Percentiles rank a stretch among this genome's conserved stretches.
Evolutionary conservation across 495 filamentous ascomycete genomes (phyloP).

Genomic region (Lasiosphaeriaceae sp.): DNA sequence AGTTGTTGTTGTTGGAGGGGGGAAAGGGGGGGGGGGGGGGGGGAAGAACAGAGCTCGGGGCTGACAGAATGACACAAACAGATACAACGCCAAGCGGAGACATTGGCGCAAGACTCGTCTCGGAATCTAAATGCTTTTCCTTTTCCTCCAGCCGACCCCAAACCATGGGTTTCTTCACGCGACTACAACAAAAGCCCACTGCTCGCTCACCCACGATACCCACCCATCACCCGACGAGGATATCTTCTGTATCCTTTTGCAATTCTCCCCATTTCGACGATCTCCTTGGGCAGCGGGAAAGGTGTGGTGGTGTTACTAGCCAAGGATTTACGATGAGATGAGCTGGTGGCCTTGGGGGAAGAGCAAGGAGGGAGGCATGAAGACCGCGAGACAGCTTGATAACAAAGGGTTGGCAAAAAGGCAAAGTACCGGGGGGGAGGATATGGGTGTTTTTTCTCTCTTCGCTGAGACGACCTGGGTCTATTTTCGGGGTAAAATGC

Average conservation of each 20-base stretch:
- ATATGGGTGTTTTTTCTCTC: slow-evolving; percentile 11
- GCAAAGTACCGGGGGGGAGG: neutral
- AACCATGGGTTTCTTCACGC: slow-evolving; percentile 13
- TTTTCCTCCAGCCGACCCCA: slow-evolving; percentile 28
- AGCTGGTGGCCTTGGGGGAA: neutral
- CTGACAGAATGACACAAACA: slow-evolving; percentile 34
- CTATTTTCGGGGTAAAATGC: slow-evolving; percentile 11
- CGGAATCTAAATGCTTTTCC: slow-evolving; percentile 70
- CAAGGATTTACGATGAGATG: too few species aligned
- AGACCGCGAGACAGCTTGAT: neutral
- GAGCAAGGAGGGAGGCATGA: neutral
- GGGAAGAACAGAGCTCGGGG: neutral
- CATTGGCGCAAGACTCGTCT: slow-evolving; percentile 99
- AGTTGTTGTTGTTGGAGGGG: too few species aligned
- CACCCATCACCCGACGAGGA: neutral
- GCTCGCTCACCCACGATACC: neutral
- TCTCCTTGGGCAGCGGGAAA: too few species aligned
- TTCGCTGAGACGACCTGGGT: slow-evolving; percentile 11
- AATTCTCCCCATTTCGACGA: too few species aligned
- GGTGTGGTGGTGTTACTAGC: too few species aligned
- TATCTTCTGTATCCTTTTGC: too few species aligned
- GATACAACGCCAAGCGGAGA: slow-evolving; percentile 99
- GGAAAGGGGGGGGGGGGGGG: too few species aligned
- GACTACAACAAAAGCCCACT: slow-evolving; percentile 1
- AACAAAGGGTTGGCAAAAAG: neutral